Conservation (phyloP, 2,329 filamentous ascomycete genomes). For the Phialemonium atrogriseum region DNA sequence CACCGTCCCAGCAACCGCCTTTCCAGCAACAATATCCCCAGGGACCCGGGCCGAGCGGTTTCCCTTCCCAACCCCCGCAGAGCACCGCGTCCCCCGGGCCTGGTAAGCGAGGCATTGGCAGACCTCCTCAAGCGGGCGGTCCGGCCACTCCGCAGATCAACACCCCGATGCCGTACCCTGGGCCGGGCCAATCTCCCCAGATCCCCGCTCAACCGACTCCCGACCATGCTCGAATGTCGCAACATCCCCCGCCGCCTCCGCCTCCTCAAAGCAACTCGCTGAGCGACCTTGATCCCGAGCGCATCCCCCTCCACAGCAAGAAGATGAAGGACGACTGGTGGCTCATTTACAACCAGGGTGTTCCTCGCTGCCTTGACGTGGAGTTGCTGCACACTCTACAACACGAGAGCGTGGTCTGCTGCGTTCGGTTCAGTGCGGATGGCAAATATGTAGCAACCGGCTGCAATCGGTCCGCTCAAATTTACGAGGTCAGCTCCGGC, state of each 20-base stretch:
- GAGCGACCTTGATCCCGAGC: conserved; percentile 79
- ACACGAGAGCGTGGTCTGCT: conserved; percentile 96
- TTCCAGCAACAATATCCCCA: conserved; percentile 64
- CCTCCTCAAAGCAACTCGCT: conserved; percentile 53
- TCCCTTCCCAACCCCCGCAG: conserved; percentile 74
- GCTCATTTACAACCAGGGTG: conserved; percentile 88
- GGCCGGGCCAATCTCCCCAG: conserved; percentile 75
- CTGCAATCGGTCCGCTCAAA: conserved; percentile 98
- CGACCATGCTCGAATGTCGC: conserved; percentile 48
- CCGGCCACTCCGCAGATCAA: conserved; percentile 90
- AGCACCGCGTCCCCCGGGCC: conserved; percentile 82
- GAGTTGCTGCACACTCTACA: conserved; percentile 87
- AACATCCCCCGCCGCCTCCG: conserved; percentile 11
- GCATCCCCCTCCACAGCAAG: conserved; percentile 78
- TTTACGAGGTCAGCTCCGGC: conserved; percentile 85
- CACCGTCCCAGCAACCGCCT: conserved; percentile 58
- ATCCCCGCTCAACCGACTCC: conserved; percentile 71
- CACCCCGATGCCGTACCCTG: conserved; percentile 77
- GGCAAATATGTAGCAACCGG: conserved; percentile 94
- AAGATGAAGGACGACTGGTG: conserved; percentile 91
- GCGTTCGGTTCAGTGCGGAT: conserved; percentile 91
- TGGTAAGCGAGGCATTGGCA: conserved; percentile 61
- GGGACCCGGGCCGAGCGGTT: conserved; percentile 54
- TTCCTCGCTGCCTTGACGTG: conserved; percentile 84
- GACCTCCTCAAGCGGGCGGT: conserved; percentile 55